Percentiles rank a stretch among this genome's conserved stretches.
These are phyloP conservation scores for Boletus bicolor DNA, from an alignment of 768 basidiomycete species.

Conservation along the genomic window DNA sequence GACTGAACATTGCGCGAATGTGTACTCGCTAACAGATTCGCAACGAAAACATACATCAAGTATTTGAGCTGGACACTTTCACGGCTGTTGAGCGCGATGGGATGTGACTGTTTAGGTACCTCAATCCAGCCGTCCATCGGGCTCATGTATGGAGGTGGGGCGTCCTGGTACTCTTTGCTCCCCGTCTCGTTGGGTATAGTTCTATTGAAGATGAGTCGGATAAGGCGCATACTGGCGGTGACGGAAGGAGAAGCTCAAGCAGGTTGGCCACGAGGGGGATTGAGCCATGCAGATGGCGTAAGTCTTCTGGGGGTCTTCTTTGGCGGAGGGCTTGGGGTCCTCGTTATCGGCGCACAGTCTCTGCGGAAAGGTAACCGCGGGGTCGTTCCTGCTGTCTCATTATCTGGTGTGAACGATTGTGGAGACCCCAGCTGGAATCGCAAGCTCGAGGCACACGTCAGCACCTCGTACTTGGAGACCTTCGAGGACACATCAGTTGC, in stretches of 20 bases:
- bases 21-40: background rate
- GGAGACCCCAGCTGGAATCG: conserved; percentile 11
- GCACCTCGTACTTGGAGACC: conserved; percentile 23
- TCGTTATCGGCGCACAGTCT: background rate
- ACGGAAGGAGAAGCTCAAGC: conserved; percentile 7
- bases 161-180: background rate
- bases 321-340: background rate
- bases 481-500: background rate
- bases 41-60: conserved; percentile 13
- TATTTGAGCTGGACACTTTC: conserved; percentile 19
- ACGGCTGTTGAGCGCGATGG: conserved; percentile 6
- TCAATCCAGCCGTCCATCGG: conserved; percentile 12
- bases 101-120: conserved; percentile 3
- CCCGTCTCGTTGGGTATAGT: background rate
- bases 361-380: background rate
- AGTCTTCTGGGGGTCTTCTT: background rate
- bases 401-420: background rate
- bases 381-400: background rate
- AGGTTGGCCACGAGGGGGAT: background rate
- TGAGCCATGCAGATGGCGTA: conserved; percentile 5
- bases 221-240: background rate
- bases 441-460: conserved; percentile 18
- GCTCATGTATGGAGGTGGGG: conserved; percentile 17
- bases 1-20: conserved; percentile 11
- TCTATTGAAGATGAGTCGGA: conserved; percentile 1